Evolutionary conservation across 2,329 filamentous ascomycete genomes (phyloP), one percentile per base, ranked within the genome.

Genomic region (Scedosporium apiospermum): DNA sequence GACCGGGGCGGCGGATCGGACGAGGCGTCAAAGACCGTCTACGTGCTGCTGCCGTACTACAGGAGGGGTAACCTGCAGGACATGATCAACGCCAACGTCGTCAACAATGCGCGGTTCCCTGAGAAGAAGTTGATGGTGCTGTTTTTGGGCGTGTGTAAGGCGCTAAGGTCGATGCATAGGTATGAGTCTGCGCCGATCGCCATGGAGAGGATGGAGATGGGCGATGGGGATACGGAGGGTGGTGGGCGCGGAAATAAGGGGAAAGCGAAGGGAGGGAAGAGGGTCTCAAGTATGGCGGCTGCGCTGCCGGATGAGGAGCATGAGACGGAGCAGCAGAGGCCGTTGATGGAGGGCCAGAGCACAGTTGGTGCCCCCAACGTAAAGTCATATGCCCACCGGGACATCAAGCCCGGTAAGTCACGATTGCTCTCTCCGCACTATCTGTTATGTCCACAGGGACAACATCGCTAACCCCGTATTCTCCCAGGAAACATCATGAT

Each of bases 41-140:
- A 99, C 75, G 95, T 99, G 65, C 81, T 99, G 53, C 82, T 99
- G 21, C 95, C 95, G 12, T 99, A 98, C 79, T 99, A 97, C 78
- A 83, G 92, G 69, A 83, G 93, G 67, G 95, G 95, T 14, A 99
- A 99, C 74, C 82, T 99, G 44, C 95, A 99, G 77, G 95, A 99
- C 76, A 89, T 96, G 72, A 98, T 99, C 80, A 99, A 99, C 75
- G 93, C 95, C 66, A 99, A 99, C 76, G 80, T 98, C 62, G 93
- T 99, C 75, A 98, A 98, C 75, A 91, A 96, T 73, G 90, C 90
- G 44, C 83, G 82, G 60, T 98, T 99, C 70, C 92, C 93, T 0
- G 93, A 98, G 78, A 84, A 87, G 72, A 83, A 88, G 69, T 80
- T 99, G 65, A 93, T 98, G 92, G 80, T 88, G 64, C 76, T 99